Base-by-base conservation (phyloP, 192 early-diverging fungal genomes). In the Jimgerdemannia lactiflua region DNA sequence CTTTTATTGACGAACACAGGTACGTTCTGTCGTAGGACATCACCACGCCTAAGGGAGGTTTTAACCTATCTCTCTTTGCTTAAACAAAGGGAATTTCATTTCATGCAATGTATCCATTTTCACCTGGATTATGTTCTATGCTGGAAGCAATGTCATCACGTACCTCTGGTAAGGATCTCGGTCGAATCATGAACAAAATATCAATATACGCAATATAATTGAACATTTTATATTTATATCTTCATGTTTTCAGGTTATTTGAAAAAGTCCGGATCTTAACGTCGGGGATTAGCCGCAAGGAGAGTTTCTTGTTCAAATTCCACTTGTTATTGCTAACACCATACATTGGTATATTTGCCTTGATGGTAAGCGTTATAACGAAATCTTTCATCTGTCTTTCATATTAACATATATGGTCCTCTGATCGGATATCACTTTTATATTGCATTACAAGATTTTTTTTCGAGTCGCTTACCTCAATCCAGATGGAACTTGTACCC, bases 1-100 rank as follows among this genome's bases (percentile, higher is more conserved):
- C 43, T 87, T 18, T 77, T 84, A 3, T 83, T 83, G 1, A 86
- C 85, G 42, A 86, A 86, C 69, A 65, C 79, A 14, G 78, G 84
- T 73, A 83, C n/a, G n/a, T n/a, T n/a, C n/a, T n/a, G n/a, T n/a
- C n/a, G n/a, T n/a, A n/a, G n/a, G n/a, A 76, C 54, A 4, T 67
- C 3, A 2, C 73, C 39, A 10, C 14, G 64, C 71, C n/a, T 64
- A 64, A 10, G 10, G n/a, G n/a, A 10, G 64, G n/a, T 64, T 10
- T 10, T 64, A 64, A 14, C 11, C n/a, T n/a, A 64, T 14, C 10
- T 64, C 67, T 20, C 17, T 67, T 67, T 67, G 67, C 4, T 67
- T 17, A 67, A 20, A 67, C 4, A 67, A 49, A 80, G 79, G 74
- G 44, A 83, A 83, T 65, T 64, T 77, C 29, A 75, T 75, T 43